Evolutionary conservation across 345 rosid species (phyloP).

Genomic region (Eucalyptus pauciflora): DNA sequence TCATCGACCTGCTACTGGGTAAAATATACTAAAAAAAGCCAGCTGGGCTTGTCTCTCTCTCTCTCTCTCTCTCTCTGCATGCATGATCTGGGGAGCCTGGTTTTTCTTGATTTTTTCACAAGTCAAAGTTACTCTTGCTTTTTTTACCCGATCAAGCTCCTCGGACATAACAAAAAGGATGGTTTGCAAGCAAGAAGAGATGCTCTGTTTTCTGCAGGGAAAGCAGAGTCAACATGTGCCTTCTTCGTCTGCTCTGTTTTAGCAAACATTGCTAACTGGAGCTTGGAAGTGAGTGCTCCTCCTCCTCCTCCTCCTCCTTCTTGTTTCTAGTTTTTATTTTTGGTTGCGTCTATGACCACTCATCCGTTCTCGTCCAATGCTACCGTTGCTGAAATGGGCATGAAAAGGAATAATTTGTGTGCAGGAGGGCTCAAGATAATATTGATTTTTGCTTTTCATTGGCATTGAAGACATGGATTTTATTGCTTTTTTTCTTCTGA

Average conservation of each 20-base stretch:
- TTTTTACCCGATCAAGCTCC: neutral
- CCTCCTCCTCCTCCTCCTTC: neutral
- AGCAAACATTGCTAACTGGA: neutral
- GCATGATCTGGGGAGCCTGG: neutral
- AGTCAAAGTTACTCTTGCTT: neutral
- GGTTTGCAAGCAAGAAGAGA: neutral
- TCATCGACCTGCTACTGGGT: no score
- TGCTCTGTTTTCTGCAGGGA: neutral
- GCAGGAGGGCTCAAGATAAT: neutral
- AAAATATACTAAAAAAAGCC: no score
- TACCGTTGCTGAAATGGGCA: neutral
- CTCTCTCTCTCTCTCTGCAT: neutral
- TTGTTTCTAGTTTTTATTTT: neutral
- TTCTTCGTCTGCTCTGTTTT: neutral
- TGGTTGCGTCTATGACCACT: neutral
- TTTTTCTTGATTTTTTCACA: neutral
- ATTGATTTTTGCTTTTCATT: neutral
- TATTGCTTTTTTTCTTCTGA: neutral
- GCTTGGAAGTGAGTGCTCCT: neutral
- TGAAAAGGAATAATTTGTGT: neutral
- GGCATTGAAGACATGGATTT: neutral
- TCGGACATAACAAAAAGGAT: neutral
- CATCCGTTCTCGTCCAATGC: neutral
- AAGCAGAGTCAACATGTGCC: neutral
- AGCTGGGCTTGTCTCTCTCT: neutral